phyloP scores from a whole-genome alignment of 306 rosid species.

The Pachyrhizus erosus region DNA sequence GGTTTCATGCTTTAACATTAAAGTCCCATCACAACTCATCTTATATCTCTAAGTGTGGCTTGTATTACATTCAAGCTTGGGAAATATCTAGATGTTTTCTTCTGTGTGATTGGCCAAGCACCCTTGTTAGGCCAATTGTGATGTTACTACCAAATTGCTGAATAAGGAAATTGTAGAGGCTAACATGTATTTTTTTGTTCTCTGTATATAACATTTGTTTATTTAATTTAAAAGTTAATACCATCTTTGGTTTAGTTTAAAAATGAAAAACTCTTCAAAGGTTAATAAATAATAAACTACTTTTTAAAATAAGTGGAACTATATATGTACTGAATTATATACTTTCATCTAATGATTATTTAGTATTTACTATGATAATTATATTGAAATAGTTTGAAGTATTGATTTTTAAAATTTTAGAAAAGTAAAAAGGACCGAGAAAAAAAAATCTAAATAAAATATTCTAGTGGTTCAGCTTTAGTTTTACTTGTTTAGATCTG shows the following conservation, averaged over 20 bases:
- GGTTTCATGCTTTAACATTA: constrained; percentile 46
- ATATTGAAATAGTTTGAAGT: not conserved
- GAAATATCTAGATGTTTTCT: constrained; percentile 60
- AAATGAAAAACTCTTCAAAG: not conserved
- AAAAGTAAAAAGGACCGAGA: not conserved
- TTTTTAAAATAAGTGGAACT: not conserved
- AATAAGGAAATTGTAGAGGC: not conserved
- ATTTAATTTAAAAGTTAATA: not conserved
- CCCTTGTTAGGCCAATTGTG: constrained; percentile 18
- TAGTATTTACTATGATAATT: not conserved
- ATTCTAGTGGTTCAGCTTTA: not conserved
- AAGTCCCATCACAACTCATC: constrained; percentile 61
- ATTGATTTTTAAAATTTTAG: not conserved
- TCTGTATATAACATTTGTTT: not conserved
- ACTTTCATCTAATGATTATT: not conserved
- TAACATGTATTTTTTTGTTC: too few species aligned
- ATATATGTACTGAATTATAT: not conserved
- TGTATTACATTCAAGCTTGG: constrained; percentile 41
- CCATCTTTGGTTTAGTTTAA: not conserved
- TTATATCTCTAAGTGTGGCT: constrained; percentile 51
- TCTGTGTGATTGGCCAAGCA: constrained; percentile 21
- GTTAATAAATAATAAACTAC: not conserved
- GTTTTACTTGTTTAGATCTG: not conserved
- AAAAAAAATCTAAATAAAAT: not conserved
- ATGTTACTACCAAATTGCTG: constrained; percentile 17